Conservation (phyloP, 768 basidiomycete genomes). For the Chalciporus piperatus region DNA sequence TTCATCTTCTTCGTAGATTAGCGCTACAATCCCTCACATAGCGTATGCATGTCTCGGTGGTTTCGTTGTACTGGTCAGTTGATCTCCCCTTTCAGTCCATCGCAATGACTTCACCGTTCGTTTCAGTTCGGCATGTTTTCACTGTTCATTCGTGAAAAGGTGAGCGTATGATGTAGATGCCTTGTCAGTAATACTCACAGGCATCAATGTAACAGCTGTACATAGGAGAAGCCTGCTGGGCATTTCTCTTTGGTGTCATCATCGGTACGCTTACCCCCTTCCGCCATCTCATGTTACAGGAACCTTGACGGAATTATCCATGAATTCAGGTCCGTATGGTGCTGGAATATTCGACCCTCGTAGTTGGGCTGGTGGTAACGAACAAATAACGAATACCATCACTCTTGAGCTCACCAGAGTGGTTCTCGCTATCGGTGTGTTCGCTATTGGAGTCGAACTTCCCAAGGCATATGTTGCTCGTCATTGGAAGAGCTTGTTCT, state of each 20-base stretch:
- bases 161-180: constrained; percentile 26
- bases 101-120: background rate
- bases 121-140: constrained; percentile 92
- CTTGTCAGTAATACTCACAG: constrained; percentile 5
- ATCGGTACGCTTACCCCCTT: constrained; percentile 51
- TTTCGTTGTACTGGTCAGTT: constrained; percentile 72
- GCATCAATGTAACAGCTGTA: constrained; percentile 54
- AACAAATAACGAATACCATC: constrained; percentile 61
- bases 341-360: constrained; percentile 80
- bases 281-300: background rate
- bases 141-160: constrained; percentile 84
- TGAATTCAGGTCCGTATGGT: constrained; percentile 69
- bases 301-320: constrained; percentile 4
- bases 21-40: constrained; percentile 68
- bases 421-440: constrained; percentile 94
- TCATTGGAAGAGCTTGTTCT: constrained; percentile 91
- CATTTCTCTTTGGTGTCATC: constrained; percentile 90
- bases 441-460: constrained; percentile 96
- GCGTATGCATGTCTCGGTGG: constrained; percentile 77
- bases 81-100: background rate
- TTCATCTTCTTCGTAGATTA: constrained; percentile 22
- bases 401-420: constrained; percentile 89
- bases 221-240: constrained; percentile 95
- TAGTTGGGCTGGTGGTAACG: constrained; percentile 57
- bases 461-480: constrained; percentile 91